phyloP scores from a whole-genome alignment of 306 rosid species.

The Prinsepia uniflora region DNA sequence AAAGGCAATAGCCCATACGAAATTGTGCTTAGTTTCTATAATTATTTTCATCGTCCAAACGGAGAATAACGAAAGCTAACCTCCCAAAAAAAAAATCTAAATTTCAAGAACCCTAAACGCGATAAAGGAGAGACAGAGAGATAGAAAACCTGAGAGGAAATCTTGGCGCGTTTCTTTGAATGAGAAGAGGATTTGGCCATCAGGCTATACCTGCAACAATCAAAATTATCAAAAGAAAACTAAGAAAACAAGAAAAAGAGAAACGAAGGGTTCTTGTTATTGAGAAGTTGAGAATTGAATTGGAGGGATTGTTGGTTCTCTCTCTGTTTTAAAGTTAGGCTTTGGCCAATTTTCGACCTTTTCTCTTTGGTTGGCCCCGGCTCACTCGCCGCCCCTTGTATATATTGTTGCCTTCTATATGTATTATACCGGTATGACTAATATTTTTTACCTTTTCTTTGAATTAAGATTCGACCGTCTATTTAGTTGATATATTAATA shows the following conservation, averaged over 20 bases:
- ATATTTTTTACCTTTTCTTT: not conserved
- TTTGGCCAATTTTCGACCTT: not conserved
- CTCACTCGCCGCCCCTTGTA: not conserved
- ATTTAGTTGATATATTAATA: too few species aligned
- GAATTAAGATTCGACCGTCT: not conserved
- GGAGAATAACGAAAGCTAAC: not conserved
- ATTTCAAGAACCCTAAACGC: slow-evolving; percentile 14
- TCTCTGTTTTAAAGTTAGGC: not conserved
- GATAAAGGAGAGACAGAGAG: not conserved
- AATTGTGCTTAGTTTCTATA: not conserved
- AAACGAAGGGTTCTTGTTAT: slow-evolving; percentile 8
- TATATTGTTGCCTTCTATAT: not conserved
- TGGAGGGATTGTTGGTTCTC: not conserved
- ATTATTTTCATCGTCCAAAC: not conserved
- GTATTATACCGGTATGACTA: too few species aligned
- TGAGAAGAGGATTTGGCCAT: slow-evolving; percentile 83
- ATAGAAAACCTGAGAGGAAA: slow-evolving; percentile 52
- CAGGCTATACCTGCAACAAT: slow-evolving; percentile 46
- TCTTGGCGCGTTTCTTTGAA: slow-evolving; percentile 57
- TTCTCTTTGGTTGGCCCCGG: not conserved
- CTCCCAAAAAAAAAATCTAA: not conserved
- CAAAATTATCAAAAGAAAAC: slow-evolving; percentile 25
- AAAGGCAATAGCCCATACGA: not conserved
- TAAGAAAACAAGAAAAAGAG: not conserved
- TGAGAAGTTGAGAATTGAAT: slow-evolving; percentile 1